Conservation (phyloP, 805 yeast genomes). For the Yamadazyma scolyti region DNA sequence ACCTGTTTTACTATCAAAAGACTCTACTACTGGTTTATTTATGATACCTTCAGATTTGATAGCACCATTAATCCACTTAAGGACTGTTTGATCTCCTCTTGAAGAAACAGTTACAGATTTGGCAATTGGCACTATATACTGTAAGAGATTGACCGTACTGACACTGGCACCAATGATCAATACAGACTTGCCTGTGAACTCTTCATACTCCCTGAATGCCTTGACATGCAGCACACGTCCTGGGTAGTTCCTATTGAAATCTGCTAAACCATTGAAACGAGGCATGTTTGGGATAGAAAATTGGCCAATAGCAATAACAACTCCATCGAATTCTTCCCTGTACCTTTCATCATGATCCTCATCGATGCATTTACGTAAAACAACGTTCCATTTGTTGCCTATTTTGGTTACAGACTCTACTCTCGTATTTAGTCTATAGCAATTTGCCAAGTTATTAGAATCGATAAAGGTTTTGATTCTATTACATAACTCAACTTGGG, state of each 20-base stretch:
- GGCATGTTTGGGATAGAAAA: constrained; percentile 61
- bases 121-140: constrained; percentile 29
- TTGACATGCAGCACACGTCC: constrained; percentile 54
- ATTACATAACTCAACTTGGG: constrained; percentile 23
- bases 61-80: constrained; percentile 33
- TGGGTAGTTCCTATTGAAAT: constrained; percentile 42
- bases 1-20: constrained; percentile 14
- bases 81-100: constrained; percentile 21
- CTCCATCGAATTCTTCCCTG: constrained; percentile 50
- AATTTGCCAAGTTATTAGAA: constrained; percentile 18
- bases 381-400: constrained; percentile 34
- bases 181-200: constrained; percentile 36
- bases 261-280: constrained; percentile 47
- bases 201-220: constrained; percentile 43
- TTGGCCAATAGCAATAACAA: constrained; percentile 61
- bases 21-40: constrained; percentile 22
- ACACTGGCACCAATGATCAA: constrained; percentile 40
- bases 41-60: constrained; percentile 27
- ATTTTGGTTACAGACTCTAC: constrained; percentile 35
- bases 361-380: constrained; percentile 13
- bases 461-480: constrained; percentile 23
- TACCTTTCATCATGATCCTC: constrained; percentile 29
- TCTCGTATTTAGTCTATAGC: constrained; percentile 35
- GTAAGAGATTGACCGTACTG: constrained; percentile 38
- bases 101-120: constrained; percentile 20